Evolutionary conservation across 192 early-diverging fungal species (phyloP), one percentile per base, ranked within the genome.

Genomic region (Backusella sp.): DNA sequence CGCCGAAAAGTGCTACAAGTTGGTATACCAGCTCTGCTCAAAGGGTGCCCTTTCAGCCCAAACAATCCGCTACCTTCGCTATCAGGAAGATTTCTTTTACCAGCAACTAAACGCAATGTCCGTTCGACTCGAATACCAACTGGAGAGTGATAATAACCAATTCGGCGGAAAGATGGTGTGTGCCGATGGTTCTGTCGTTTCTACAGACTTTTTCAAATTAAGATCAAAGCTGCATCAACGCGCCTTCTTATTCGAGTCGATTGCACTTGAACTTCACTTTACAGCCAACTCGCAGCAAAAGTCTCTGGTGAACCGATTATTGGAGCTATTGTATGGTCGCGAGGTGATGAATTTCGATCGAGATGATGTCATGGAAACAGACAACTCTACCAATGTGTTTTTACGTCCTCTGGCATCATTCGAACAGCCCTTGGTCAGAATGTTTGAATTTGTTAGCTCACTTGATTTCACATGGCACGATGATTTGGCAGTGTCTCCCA

Each of bases 31-130:
- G 32, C 89, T 99, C 32, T 97, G 94, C 80, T 77, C 89, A 0
- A 91, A 95, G 72, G 71, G 86, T 0, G 76, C 83, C 11, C 96
- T 96, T 0, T 91, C 92, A n/a, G 82, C 87, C 28, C 83, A 90
- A 9, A 94, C 94, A 0, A 89, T 94, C 84, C 88, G 94, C 21
- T 96, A 91, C 79, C 88, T 99, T 34, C 91, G 97, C n/a, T 91
- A 90, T 11, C 83, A 82, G 21, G 93, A 95, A 73, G 87, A 94
- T 77, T 96, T 96, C 79, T 91, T 95, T 75, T 90, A 85, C 66
- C 85, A 80, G 46, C 92, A 92, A 79, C 83, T 91, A 72, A 72
- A 80, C 30, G 73, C 77, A 26, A 80, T 89, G 56, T 83, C 87
- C 7, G 73, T 78, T 32, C 69, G 78, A 4, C 80, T 89, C 42